Evolutionary conservation across 495 filamentous ascomycete species (phyloP).

Genomic region (Talaromyces wortmannii): DNA sequence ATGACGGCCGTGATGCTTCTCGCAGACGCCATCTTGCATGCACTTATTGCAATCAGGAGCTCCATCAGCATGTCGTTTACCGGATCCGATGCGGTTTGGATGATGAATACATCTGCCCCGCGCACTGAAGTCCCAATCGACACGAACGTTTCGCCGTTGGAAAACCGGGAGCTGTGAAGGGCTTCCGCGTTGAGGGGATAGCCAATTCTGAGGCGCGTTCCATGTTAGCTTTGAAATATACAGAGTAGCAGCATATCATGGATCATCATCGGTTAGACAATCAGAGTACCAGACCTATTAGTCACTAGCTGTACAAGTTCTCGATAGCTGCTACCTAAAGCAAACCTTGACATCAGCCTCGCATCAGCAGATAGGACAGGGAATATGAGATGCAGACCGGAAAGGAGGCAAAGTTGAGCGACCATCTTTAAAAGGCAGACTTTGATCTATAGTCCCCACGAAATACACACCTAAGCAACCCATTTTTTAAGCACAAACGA

Average conservation of each 20-base stretch:
- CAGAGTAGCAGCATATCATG: too few relatives aligned
- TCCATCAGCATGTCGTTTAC: constrained; percentile 86
- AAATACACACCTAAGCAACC: background rate
- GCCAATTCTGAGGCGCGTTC: background rate
- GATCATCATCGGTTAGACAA: too few relatives aligned
- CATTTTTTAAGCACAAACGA: background rate
- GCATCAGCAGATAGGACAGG: background rate
- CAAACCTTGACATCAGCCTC: background rate
- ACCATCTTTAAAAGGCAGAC: background rate
- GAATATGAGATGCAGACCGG: background rate
- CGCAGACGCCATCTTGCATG: constrained; percentile 84
- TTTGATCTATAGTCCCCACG: background rate
- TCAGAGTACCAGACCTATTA: constrained; percentile 59
- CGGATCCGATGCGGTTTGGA: constrained; percentile 66
- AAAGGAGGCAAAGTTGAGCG: background rate
- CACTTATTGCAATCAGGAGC: constrained; percentile 76
- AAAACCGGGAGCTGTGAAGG: constrained; percentile 68
- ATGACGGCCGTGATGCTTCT: constrained; percentile 75
- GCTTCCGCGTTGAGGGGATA: constrained; percentile 35
- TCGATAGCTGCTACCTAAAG: constrained; percentile 78
- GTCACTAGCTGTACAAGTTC: constrained; percentile 82
- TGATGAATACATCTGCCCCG: constrained; percentile 84
- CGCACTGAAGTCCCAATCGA: constrained; percentile 80
- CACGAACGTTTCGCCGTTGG: constrained; percentile 73
- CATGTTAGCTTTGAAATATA: background rate